Evolutionary conservation across 1,284 basidiomycete species (phyloP).

Genomic region (Hemileia vastatrix): DNA sequence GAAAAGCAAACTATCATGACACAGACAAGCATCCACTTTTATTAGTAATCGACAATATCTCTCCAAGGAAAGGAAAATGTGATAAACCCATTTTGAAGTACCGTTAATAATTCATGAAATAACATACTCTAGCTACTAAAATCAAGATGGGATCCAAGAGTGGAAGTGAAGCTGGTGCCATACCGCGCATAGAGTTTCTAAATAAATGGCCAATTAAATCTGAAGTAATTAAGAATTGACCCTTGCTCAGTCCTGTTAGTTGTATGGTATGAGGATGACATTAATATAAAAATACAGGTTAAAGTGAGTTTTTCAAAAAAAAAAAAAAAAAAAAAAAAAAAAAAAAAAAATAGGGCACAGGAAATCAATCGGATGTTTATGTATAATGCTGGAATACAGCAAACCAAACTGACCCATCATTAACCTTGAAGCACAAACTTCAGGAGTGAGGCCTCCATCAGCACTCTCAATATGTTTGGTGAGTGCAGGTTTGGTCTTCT

Average conservation of each 20-base stretch:
- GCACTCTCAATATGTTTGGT: constrained; percentile 69
- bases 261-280: background rate
- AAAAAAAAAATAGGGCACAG: background rate
- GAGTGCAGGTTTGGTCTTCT: constrained; percentile 68
- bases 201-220: constrained; percentile 63
- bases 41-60: background rate
- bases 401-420: constrained; percentile 53
- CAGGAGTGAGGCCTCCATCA: constrained; percentile 60
- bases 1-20: constrained; percentile 5
- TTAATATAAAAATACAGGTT: constrained; percentile 6
- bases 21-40: background rate
- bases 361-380: background rate
- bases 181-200: constrained; percentile 59
- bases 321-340: background rate
- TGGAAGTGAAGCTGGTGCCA: constrained; percentile 49
- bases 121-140: constrained; percentile 7
- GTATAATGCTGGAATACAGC: background rate
- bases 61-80: background rate
- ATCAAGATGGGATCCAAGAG: constrained; percentile 20
- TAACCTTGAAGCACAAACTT: constrained; percentile 57
- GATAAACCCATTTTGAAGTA: no score
- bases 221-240: constrained; percentile 65
- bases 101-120: background rate
- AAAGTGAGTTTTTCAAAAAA: background rate
- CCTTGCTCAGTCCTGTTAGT: constrained; percentile 56